phyloP scores from a whole-genome alignment of 805 yeast genomes.

The Spathaspora boniae region DNA sequence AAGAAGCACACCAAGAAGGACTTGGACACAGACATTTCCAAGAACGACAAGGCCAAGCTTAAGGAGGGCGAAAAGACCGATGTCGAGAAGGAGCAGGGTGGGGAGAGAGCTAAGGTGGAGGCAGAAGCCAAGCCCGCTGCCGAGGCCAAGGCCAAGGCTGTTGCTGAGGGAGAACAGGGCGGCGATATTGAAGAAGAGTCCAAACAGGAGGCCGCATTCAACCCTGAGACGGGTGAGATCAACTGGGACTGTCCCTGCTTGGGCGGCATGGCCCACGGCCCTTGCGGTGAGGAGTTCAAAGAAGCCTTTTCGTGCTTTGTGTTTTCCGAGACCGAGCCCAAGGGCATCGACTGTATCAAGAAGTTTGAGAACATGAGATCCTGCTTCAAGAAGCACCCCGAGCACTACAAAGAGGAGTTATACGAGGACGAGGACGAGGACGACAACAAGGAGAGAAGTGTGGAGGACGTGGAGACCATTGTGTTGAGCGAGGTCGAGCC shows the following conservation, averaged over 20 bases:
- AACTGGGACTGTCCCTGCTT: slow-evolving; percentile 99
- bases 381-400: slow-evolving; percentile 92
- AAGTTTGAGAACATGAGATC: slow-evolving; percentile 89
- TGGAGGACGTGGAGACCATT: slow-evolving; percentile 10
- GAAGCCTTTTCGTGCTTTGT: slow-evolving; percentile 94
- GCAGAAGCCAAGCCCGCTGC: slow-evolving; percentile 1
- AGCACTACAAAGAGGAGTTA: slow-evolving; percentile 87
- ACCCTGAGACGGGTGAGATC: slow-evolving; percentile 97
- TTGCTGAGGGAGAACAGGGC: slow-evolving; percentile 8
- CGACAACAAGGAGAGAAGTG: slow-evolving; percentile 5
- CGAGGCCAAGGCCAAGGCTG: slow-evolving; percentile 3
- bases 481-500: slow-evolving; percentile 12
- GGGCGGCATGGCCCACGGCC: slow-evolving; percentile 99
- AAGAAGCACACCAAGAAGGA: neutral
- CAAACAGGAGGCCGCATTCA: slow-evolving; percentile 61
- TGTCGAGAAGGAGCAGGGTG: slow-evolving; percentile 5
- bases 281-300: slow-evolving; percentile 67
- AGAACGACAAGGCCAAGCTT: too few relatives aligned
- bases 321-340: slow-evolving; percentile 90
- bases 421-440: slow-evolving; percentile 64
- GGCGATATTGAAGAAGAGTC: slow-evolving; percentile 9
- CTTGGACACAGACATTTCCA: too few relatives aligned
- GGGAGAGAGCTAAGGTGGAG: slow-evolving; percentile 3
- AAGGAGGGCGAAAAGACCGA: slow-evolving; percentile 3
- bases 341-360: slow-evolving; percentile 92